Conservation (phyloP, 78 protist species). For the Dictyostelium capitatum region DNA sequence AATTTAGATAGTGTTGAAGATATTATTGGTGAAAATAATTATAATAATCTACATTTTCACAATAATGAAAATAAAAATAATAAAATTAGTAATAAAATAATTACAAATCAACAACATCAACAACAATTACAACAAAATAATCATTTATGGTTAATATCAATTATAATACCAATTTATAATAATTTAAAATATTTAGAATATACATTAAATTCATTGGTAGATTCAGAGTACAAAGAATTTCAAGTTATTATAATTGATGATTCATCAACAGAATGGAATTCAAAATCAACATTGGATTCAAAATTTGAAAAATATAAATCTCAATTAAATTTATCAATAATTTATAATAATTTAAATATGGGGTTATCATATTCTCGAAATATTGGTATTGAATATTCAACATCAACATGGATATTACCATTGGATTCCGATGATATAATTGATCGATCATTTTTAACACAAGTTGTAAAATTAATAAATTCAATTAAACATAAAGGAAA, state of each 20-base stretch:
- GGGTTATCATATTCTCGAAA: slow-evolving; percentile 52
- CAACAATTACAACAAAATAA: too few species aligned
- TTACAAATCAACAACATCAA: too few species aligned
- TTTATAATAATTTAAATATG: slow-evolving; percentile 22
- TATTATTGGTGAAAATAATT: too few species aligned
- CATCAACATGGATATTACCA: slow-evolving; percentile 56
- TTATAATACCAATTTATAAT: slow-evolving; percentile 55
- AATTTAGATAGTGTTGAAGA: too few species aligned
- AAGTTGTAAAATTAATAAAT: neutral
- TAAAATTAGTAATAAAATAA: too few species aligned
- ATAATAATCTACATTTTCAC: too few species aligned
- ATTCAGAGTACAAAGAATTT: neutral
- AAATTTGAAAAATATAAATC: slow-evolving; percentile 10
- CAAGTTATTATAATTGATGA: slow-evolving; percentile 57
- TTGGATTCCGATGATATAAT: slow-evolving; percentile 65
- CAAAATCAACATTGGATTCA: neutral
- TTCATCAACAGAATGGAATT: slow-evolving; percentile 51
- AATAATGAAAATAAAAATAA: too few species aligned
- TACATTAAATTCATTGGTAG: slow-evolving; percentile 16
- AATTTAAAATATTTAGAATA: slow-evolving; percentile 13
- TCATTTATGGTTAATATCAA: neutral
- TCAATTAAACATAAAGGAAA: neutral
- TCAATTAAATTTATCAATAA: slow-evolving; percentile 6
- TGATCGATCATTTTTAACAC: neutral
- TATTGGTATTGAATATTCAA: slow-evolving; percentile 21